Percentiles rank a stretch among this genome's conserved stretches.
Conservation (phyloP, 176 grass and related monocot genomes). For the Cocos nucifera region DNA sequence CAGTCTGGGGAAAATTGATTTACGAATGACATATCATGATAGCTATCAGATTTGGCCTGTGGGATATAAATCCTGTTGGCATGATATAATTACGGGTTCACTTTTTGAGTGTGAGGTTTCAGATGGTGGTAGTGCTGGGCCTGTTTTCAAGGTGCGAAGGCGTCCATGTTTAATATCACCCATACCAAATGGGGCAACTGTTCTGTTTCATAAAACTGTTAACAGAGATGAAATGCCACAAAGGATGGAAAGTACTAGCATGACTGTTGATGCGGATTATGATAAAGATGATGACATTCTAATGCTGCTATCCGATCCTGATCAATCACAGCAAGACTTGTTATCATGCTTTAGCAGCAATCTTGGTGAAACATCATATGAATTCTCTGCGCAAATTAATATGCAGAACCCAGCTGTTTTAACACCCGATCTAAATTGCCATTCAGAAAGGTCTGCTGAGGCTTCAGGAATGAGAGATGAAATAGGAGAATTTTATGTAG, state of each 20-base stretch:
- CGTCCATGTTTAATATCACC: constrained; percentile 65
- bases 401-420: constrained; percentile 13
- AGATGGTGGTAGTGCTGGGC: constrained; percentile 69
- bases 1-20: constrained; percentile 78
- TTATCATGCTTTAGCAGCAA: constrained; percentile 44
- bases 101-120: constrained; percentile 86
- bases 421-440: constrained; percentile 5
- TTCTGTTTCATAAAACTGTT: constrained; percentile 44
- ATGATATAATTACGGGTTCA: constrained; percentile 89
- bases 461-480: constrained; percentile 33
- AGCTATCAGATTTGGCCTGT: constrained; percentile 75
- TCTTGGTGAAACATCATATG: constrained; percentile 26
- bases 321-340: constrained; percentile 44
- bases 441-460: constrained; percentile 18
- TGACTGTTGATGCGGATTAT: constrained; percentile 36
- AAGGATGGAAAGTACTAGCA: constrained; percentile 52
- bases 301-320: constrained; percentile 46
- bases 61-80: constrained; percentile 88
- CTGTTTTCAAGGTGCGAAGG: constrained; percentile 77
- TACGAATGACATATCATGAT: constrained; percentile 53
- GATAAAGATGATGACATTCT: constrained; percentile 59
- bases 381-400: constrained; percentile 21
- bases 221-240: constrained; percentile 46
- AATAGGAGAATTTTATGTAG: constrained; percentile 83
- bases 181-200: constrained; percentile 62